A percentile compares a stretch with the other conserved stretches of the same genome.
phyloP scores from a whole-genome alignment of 2,329 filamentous ascomycete genomes.

The Setomelanomma holmii region DNA sequence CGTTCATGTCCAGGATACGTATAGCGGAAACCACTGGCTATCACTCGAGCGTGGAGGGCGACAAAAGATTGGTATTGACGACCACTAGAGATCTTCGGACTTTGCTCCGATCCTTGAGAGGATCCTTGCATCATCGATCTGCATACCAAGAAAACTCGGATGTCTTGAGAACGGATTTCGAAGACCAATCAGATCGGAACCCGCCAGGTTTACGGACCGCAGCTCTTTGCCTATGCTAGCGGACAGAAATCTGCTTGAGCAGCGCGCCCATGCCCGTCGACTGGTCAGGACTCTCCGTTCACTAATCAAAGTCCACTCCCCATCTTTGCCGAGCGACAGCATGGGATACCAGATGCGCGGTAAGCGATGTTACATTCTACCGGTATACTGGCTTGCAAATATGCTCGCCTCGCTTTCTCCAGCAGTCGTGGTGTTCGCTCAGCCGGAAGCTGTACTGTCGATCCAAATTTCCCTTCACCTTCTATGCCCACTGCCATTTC shows the following conservation, averaged over 20 bases:
- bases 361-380: background rate
- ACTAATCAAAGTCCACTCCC: background rate
- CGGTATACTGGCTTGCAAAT: background rate
- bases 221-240: too few relatives aligned
- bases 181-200: background rate
- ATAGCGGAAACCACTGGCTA: too few relatives aligned
- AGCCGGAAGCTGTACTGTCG: background rate
- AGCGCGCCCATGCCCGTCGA: too few relatives aligned
- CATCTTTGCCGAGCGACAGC: background rate
- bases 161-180: background rate
- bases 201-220: background rate
- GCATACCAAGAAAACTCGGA: background rate
- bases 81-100: background rate
- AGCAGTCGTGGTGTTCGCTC: background rate
- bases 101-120: background rate
- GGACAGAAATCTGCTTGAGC: too few relatives aligned
- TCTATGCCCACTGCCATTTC: constrained; percentile 60
- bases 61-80: background rate
- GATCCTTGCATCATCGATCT: background rate
- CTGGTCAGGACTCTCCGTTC: background rate
- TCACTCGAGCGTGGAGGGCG: background rate
- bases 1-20: too few relatives aligned
- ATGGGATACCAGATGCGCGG: background rate
- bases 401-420: background rate
- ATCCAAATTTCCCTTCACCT: constrained; percentile 2